Conservation (phyloP, 345 rosid genomes). For the Camelina hispida region DNA sequence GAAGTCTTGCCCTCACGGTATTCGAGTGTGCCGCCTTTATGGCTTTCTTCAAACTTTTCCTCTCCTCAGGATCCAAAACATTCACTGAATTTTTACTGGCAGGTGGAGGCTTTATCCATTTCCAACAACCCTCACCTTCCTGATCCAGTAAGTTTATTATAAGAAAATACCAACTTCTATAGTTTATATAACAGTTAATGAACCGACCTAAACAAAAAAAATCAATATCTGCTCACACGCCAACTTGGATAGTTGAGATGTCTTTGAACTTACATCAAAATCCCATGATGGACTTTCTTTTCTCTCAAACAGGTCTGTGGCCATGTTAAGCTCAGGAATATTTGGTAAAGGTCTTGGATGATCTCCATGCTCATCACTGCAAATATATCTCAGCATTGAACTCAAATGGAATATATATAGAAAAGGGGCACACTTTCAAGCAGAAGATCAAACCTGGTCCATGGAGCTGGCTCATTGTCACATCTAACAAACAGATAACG, state of each 20-base stretch:
- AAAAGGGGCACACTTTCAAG: neutral
- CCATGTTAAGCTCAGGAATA: slow-evolving; percentile 56
- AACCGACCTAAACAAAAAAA: too few species aligned
- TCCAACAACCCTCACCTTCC: slow-evolving; percentile 57
- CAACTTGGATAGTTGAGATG: neutral
- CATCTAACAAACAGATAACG: slow-evolving; percentile 81
- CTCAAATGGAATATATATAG: neutral
- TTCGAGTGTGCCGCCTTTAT: slow-evolving; percentile 43
- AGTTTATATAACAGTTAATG: slow-evolving; percentile 7
- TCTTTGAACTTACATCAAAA: slow-evolving; percentile 52
- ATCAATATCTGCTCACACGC: too few species aligned
- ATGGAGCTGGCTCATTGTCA: slow-evolving; percentile 77
- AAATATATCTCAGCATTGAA: slow-evolving; percentile 1
- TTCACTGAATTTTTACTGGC: slow-evolving; percentile 47
- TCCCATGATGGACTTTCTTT: slow-evolving; percentile 69
- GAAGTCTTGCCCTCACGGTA: slow-evolving; percentile 48
- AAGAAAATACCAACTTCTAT: neutral
- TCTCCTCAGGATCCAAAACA: slow-evolving; percentile 42
- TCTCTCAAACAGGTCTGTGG: slow-evolving; percentile 60
- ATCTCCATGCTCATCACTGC: slow-evolving; percentile 74
- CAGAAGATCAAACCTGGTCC: slow-evolving; percentile 66
- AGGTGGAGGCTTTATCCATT: slow-evolving; percentile 70
- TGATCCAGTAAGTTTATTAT: slow-evolving; percentile 29
- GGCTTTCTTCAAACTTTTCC: slow-evolving; percentile 37
- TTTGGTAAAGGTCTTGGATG: slow-evolving; percentile 65